These are phyloP conservation scores for Cenchrus americanus DNA, from an alignment of 176 grass and related monocot genomes.

Conservation along the genomic window DNA sequence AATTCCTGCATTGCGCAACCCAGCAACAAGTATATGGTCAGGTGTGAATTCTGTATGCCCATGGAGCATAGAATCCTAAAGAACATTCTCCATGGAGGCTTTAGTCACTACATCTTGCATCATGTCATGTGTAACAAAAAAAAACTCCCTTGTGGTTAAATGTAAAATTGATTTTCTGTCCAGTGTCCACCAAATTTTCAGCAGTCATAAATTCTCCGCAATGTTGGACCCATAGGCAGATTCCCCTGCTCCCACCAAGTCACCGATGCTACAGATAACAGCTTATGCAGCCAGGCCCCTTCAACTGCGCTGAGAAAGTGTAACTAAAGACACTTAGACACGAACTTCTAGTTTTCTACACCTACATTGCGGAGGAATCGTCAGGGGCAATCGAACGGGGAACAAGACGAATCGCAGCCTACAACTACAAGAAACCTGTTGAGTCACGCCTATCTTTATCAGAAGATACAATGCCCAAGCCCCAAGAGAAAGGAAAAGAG, in stretches of 20 bases:
- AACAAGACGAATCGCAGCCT: background rate
- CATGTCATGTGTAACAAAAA: background rate
- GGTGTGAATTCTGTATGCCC: background rate
- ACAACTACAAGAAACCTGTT: background rate
- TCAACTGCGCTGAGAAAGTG: background rate
- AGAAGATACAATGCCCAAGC: background rate
- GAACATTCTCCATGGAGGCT: background rate
- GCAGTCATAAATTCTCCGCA: background rate
- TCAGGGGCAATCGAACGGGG: background rate
- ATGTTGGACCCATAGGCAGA: background rate
- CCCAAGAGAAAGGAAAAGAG: background rate
- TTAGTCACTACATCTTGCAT: background rate
- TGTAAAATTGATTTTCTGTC: background rate
- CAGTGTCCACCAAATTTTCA: background rate
- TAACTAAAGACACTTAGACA: background rate
- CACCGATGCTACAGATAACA: background rate
- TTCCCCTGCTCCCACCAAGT: background rate
- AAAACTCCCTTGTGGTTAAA: background rate
- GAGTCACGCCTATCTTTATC: background rate
- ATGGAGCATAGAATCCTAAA: background rate
- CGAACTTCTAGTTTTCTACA: background rate
- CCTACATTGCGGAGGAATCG: background rate
- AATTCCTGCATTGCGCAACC: constrained; percentile 20
- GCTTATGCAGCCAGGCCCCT: background rate
- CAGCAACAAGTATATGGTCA: background rate